These are phyloP conservation scores for Hamamelis virginiana DNA, from an alignment of 164 flowering plant genomes.

Conservation along the genomic window DNA sequence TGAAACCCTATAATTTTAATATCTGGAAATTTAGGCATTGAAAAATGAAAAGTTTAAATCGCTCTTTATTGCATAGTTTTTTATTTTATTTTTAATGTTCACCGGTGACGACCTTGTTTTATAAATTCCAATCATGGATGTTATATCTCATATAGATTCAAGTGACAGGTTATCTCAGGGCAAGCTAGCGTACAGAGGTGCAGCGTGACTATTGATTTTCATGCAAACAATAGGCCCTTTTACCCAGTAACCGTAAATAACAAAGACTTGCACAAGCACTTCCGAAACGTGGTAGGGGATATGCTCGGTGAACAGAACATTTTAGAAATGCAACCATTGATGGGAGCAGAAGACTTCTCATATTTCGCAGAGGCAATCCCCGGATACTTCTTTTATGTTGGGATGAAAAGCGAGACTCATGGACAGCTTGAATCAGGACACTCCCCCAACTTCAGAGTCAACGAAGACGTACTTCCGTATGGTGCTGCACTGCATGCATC, in stretches of 20 bases:
- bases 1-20: too few relatives aligned
- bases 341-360: conserved; percentile 46
- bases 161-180: conserved; percentile 27
- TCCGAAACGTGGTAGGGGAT: conserved; percentile 27
- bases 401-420: conserved; percentile 25
- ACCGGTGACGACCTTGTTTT: not conserved
- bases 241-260: conserved; percentile 29
- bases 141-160: not conserved
- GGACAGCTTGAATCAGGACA: conserved; percentile 21
- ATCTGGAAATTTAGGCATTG: not conserved
- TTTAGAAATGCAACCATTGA: conserved; percentile 23
- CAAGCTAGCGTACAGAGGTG: conserved; percentile 46
- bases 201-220: conserved; percentile 31
- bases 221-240: conserved; percentile 14
- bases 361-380: conserved; percentile 35
- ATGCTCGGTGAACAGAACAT: conserved; percentile 28
- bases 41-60: not conserved
- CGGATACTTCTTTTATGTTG: conserved; percentile 34
- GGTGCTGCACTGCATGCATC: conserved; percentile 46
- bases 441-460: conserved; percentile 30
- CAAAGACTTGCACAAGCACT: conserved; percentile 29
- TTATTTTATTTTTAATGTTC: too few relatives aligned
- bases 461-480: conserved; percentile 40
- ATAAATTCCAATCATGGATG: not conserved
- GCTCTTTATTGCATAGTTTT: too few relatives aligned